A percentile compares a stretch with the other conserved stretches of the same genome.
phyloP scores from a whole-genome alignment of 202 grass and related monocot genomes.

The Zizania palustris region DNA sequence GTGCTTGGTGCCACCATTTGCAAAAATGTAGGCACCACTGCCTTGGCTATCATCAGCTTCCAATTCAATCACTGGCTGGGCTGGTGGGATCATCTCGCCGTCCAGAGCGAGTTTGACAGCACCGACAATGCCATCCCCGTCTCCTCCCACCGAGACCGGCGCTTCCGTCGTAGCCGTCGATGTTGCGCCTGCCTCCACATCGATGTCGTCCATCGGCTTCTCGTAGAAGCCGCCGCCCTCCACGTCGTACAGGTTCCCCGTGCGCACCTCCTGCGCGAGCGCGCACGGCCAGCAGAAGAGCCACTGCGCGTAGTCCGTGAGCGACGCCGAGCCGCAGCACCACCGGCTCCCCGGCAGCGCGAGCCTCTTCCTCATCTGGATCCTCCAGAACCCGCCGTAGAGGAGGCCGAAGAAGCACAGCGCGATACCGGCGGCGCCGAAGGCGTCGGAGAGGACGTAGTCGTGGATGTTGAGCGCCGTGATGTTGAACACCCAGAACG shows the following conservation, averaged over 20 bases:
- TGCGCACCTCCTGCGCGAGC: slow-evolving; percentile 73
- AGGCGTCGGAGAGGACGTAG: slow-evolving; percentile 47
- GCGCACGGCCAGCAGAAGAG: slow-evolving; percentile 70
- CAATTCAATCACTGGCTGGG: slow-evolving; percentile 44
- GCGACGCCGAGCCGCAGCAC: slow-evolving; percentile 52
- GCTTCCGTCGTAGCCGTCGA: not conserved
- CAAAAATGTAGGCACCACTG: slow-evolving; percentile 1
- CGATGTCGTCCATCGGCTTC: slow-evolving; percentile 28
- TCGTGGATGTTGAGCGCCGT: slow-evolving; percentile 60
- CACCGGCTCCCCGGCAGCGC: slow-evolving; percentile 48
- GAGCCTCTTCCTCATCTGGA: slow-evolving; percentile 68
- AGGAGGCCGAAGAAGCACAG: slow-evolving; percentile 65
- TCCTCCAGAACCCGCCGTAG: slow-evolving; percentile 73
- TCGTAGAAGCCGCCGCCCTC: slow-evolving; percentile 52
- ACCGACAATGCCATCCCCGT: not conserved
- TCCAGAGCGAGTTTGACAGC: not conserved
- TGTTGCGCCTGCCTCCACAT: not conserved
- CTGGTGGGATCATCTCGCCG: slow-evolving; percentile 55
- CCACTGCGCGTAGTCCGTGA: slow-evolving; percentile 65
- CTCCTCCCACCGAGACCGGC: not conserved
- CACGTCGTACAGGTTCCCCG: slow-evolving; percentile 57
- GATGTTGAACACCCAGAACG: slow-evolving; percentile 77
- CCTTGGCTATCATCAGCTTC: slow-evolving; percentile 10
- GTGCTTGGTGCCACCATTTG: slow-evolving; percentile 36
- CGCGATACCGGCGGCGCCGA: slow-evolving; percentile 46